Percentiles rank a stretch among this genome's conserved stretches.
Conservation (phyloP, 2,329 filamentous ascomycete species). For the Neofusicoccum ribis region DNA sequence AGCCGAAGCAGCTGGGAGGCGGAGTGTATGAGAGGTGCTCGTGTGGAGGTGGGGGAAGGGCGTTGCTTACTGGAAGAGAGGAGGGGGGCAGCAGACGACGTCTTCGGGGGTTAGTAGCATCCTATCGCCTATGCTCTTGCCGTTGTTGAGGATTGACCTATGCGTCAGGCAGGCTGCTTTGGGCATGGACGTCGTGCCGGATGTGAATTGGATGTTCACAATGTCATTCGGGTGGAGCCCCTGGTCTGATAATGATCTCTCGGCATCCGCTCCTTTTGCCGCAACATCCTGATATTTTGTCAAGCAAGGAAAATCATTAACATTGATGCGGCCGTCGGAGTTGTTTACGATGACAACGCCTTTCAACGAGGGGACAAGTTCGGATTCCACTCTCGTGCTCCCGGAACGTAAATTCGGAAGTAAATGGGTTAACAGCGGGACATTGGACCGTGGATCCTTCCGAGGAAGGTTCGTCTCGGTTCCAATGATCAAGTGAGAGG, state of each 20-base stretch:
- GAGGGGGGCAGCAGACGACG: constrained; percentile 65
- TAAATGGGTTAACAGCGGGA: constrained; percentile 57
- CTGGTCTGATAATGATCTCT: constrained; percentile 41
- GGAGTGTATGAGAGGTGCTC: neutral
- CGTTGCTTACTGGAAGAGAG: constrained; percentile 47
- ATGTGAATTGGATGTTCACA: constrained; percentile 96
- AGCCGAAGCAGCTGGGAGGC: constrained; percentile 71
- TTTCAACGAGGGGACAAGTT: constrained; percentile 66
- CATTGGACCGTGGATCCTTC: constrained; percentile 61
- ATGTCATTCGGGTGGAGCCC: constrained; percentile 64
- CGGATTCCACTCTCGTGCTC: constrained; percentile 48
- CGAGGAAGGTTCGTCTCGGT: constrained; percentile 80
- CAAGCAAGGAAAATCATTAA: constrained; percentile 32
- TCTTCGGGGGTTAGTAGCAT: constrained; percentile 79
- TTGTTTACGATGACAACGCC: constrained; percentile 81
- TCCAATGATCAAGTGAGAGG: constrained; percentile 76
- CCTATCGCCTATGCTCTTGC: constrained; percentile 75
- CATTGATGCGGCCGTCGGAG: constrained; percentile 56
- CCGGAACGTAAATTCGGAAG: constrained; percentile 48
- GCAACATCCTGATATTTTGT: constrained; percentile 47
- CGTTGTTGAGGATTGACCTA: constrained; percentile 88
- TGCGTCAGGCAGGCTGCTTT: constrained; percentile 92
- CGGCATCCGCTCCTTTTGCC: neutral
- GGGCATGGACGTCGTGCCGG: constrained; percentile 85
- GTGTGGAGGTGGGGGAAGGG: neutral